These are phyloP conservation scores for Picea abies DNA, from an alignment of 83 land plant genomes.

Conservation along the genomic window DNA sequence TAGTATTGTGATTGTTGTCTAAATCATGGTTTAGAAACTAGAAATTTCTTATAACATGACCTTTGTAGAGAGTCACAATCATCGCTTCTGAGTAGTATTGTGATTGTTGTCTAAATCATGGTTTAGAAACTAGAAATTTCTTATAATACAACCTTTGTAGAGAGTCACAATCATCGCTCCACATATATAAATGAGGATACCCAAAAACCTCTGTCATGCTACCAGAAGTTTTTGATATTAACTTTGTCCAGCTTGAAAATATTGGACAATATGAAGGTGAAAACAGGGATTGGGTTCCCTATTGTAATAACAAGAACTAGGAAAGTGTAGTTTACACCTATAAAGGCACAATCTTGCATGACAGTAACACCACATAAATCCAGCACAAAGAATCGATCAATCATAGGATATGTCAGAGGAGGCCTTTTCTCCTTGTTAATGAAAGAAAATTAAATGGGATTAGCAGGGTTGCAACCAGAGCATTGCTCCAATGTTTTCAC, in stretches of 20 bases:
- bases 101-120: slow-evolving; percentile 11
- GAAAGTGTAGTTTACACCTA: slow-evolving; percentile 32
- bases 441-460: slow-evolving; percentile 26
- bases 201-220: slow-evolving; percentile 37
- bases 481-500: slow-evolving; percentile 9
- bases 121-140: background rate
- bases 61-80: slow-evolving; percentile 32
- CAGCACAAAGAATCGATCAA: slow-evolving; percentile 13
- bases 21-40: background rate
- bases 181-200: slow-evolving; percentile 32
- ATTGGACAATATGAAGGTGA: slow-evolving; percentile 38
- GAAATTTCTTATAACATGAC: slow-evolving; percentile 16
- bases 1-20: background rate
- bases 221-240: slow-evolving; percentile 24
- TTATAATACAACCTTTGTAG: slow-evolving; percentile 34
- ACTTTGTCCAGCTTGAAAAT: slow-evolving; percentile 49
- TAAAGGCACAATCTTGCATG: slow-evolving; percentile 25
- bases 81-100: slow-evolving; percentile 15
- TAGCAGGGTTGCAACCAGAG: slow-evolving; percentile 26
- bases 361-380: slow-evolving; percentile 9
- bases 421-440: slow-evolving; percentile 22
- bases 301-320: slow-evolving; percentile 43
- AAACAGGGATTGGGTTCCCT: slow-evolving; percentile 39
- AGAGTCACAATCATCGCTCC: slow-evolving; percentile 25
- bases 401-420: slow-evolving; percentile 8